These are phyloP conservation scores for Aegle marmelos DNA, from an alignment of 345 rosid species.

Conservation along the genomic window DNA sequence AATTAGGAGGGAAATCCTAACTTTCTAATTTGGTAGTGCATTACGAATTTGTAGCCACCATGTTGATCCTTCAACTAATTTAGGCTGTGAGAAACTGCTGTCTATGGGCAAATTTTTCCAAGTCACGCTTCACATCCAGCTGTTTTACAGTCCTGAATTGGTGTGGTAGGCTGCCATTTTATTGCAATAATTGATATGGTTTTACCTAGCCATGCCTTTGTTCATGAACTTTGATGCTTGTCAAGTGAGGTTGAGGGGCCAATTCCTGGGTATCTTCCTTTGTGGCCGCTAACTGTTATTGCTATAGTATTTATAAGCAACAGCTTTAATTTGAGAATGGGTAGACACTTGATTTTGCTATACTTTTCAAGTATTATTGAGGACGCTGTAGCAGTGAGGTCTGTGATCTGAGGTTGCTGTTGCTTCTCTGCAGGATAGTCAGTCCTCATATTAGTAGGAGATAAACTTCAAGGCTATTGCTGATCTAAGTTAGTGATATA, in stretches of 20 bases:
- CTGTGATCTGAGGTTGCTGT: constrained; percentile 5
- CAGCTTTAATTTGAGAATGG: background rate
- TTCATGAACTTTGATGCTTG: background rate
- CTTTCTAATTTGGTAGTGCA: background rate
- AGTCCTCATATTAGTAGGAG: background rate
- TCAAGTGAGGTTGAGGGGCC: background rate
- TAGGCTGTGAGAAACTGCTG: background rate
- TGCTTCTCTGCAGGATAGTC: background rate
- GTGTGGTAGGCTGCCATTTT: background rate
- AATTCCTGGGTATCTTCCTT: background rate
- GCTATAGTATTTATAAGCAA: background rate
- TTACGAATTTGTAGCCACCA: background rate
- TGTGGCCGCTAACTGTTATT: background rate
- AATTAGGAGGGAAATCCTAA: background rate
- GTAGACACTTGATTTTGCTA: background rate
- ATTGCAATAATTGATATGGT: background rate
- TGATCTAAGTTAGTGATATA: background rate
- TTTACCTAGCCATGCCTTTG: background rate
- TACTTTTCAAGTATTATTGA: background rate
- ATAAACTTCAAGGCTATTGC: background rate
- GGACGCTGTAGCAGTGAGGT: background rate
- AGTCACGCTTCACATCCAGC: background rate
- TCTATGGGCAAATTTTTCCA: background rate
- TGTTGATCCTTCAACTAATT: background rate
- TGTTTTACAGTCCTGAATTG: background rate